A percentile compares a stretch with the other conserved stretches of the same genome.
Conservation (phyloP, 495 filamentous ascomycete genomes). For the Podospora conica region DNA sequence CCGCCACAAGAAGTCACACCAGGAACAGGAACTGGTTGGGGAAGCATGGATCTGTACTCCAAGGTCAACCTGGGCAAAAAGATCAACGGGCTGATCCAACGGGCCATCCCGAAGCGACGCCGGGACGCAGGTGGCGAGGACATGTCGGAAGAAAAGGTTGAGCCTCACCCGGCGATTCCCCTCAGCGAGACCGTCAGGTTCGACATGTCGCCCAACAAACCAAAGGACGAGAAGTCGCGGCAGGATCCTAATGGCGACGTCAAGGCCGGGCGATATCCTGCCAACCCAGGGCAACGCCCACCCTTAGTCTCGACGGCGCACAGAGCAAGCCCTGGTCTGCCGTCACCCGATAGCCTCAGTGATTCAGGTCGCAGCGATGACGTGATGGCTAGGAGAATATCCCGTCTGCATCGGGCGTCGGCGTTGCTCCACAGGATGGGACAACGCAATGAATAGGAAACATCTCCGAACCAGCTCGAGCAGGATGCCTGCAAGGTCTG, state of each 20-base stretch:
- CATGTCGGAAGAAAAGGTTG: neutral
- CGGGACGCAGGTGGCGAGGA: conserved; percentile 3
- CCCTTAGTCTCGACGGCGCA: neutral
- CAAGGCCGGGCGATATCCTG: neutral
- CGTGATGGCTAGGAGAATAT: conserved; percentile 11
- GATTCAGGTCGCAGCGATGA: conserved; percentile 13
- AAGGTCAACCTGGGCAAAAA: conserved; percentile 7
- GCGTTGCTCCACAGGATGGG: conserved; percentile 18
- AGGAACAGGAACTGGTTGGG: conserved; percentile 1
- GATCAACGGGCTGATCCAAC: conserved; percentile 16
- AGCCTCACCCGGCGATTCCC: neutral
- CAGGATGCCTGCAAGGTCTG: neutral
- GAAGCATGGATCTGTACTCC: neutral
- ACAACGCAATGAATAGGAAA: conserved; percentile 15
- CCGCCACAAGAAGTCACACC: conserved; percentile 9
- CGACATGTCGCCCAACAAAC: neutral
- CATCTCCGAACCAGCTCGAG: neutral
- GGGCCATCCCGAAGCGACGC: conserved; percentile 13
- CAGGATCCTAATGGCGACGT: neutral
- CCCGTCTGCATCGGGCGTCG: conserved; percentile 21
- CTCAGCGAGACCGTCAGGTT: neutral
- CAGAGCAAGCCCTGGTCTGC: neutral
- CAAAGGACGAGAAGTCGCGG: neutral
- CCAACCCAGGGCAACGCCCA: neutral
- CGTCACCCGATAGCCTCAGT: neutral